These are phyloP conservation scores for Colletotrichum melonis DNA, from an alignment of 2,329 filamentous ascomycete genomes.

Conservation along the genomic window DNA sequence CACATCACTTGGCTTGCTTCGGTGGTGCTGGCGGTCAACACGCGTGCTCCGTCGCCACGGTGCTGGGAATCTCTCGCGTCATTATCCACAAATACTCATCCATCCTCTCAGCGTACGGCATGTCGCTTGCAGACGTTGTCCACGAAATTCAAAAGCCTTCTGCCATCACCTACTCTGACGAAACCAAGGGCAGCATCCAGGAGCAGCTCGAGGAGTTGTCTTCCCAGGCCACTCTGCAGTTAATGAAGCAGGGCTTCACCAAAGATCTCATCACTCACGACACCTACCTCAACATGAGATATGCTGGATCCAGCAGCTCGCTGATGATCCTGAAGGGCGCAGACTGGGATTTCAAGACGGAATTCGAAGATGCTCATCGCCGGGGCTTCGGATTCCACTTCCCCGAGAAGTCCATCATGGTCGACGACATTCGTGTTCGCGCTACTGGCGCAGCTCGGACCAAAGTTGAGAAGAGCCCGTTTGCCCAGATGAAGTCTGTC, in stretches of 20 bases:
- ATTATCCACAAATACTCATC: constrained; percentile 58
- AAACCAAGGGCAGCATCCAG: constrained; percentile 34
- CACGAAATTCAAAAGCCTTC: constrained; percentile 52
- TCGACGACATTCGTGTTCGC: constrained; percentile 38
- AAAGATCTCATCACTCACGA: constrained; percentile 53
- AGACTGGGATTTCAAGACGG: constrained; percentile 65
- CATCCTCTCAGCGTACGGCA: constrained; percentile 59
- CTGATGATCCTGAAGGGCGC: constrained; percentile 48
- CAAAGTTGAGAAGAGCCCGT: constrained; percentile 35
- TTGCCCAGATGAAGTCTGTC: constrained; percentile 31
- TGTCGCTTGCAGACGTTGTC: constrained; percentile 58
- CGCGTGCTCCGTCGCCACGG: constrained; percentile 54
- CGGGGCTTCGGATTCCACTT: constrained; percentile 76
- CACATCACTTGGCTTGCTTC: constrained; percentile 50
- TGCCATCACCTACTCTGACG: constrained; percentile 40
- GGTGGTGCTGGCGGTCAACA: constrained; percentile 55
- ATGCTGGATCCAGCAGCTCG: constrained; percentile 54
- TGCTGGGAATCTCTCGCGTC: constrained; percentile 55
- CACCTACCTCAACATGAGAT: constrained; percentile 55
- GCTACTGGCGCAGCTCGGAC: constrained; percentile 30
- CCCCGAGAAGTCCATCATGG: constrained; percentile 48
- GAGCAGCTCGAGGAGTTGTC: constrained; percentile 46
- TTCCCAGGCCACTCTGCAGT: constrained; percentile 43
- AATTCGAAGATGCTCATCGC: constrained; percentile 77
- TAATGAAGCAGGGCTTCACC: constrained; percentile 43